Evolutionary conservation across 2,329 filamentous ascomycete species (phyloP).

Genomic region (Xylariomycetidae sp.): DNA sequence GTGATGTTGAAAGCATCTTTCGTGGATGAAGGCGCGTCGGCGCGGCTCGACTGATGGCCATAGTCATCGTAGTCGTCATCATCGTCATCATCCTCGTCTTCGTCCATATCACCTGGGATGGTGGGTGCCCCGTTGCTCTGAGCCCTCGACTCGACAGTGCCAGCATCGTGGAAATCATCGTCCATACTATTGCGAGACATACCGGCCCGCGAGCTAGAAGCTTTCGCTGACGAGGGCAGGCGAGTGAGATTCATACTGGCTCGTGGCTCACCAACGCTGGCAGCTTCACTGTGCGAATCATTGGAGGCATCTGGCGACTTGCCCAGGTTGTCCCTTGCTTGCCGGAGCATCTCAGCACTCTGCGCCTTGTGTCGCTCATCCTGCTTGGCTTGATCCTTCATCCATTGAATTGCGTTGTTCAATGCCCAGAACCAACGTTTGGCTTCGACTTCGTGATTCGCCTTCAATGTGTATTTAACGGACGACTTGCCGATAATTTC

Average conservation of each 20-base stretch:
- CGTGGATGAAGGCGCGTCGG: slow-evolving; percentile 66
- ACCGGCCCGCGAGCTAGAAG: slow-evolving; percentile 21
- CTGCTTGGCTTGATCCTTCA: slow-evolving; percentile 92
- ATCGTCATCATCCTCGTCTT: slow-evolving; percentile 61
- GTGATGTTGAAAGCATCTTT: slow-evolving; percentile 98
- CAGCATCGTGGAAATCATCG: slow-evolving; percentile 46
- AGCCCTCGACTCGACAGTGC: slow-evolving; percentile 37
- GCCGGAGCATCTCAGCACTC: slow-evolving; percentile 69
- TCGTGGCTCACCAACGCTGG: slow-evolving; percentile 44
- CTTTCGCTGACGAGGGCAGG: slow-evolving; percentile 33
- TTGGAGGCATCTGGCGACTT: slow-evolving; percentile 44
- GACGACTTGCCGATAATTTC: slow-evolving; percentile 98
- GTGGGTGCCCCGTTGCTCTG: slow-evolving; percentile 30
- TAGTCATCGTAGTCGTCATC: slow-evolving; percentile 68
- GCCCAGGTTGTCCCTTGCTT: slow-evolving; percentile 74
- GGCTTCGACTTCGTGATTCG: slow-evolving; percentile 95
- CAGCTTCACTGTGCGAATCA: slow-evolving; percentile 46
- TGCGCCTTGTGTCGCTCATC: slow-evolving; percentile 73
- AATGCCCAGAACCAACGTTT: slow-evolving; percentile 99
- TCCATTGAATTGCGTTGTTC: slow-evolving; percentile 98
- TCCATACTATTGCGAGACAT: slow-evolving; percentile 42
- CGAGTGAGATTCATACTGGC: slow-evolving; percentile 43
- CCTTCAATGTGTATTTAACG: slow-evolving; percentile 96
- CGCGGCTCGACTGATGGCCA: slow-evolving; percentile 74
- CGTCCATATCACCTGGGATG: slow-evolving; percentile 37